Evolutionary conservation across 176 grass and related monocot species (phyloP).

Genomic region (Rhynchospora pubera): DNA sequence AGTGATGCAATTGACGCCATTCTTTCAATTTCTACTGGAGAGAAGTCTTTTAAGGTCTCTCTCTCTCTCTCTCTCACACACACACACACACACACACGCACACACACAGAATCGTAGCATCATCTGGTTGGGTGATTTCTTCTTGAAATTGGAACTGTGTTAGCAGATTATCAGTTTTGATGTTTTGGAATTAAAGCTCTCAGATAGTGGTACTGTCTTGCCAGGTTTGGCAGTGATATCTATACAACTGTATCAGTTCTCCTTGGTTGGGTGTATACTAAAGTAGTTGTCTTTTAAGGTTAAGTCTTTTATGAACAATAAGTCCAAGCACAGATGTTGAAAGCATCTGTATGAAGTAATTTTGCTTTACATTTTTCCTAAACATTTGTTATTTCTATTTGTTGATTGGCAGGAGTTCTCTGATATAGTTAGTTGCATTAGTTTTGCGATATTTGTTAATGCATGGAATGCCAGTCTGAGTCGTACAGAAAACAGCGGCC

Average conservation of each 20-base stretch:
- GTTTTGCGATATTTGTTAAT: conserved; percentile 83
- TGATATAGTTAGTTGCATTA: conserved; percentile 84
- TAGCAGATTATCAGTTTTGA: not conserved
- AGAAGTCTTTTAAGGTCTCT: conserved; percentile 65
- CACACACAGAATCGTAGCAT: not conserved
- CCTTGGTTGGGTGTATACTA: not conserved
- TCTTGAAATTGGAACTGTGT: not conserved
- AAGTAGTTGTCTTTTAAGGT: not conserved
- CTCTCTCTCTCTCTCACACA: not conserved
- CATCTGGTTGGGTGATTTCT: not conserved
- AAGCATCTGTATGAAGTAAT: not conserved
- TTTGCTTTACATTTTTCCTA: not conserved
- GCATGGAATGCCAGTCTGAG: conserved; percentile 66
- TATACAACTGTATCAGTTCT: not conserved
- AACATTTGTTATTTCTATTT: conserved; percentile 13
- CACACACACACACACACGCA: too few species aligned
- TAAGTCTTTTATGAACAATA: not conserved
- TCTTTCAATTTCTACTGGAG: conserved; percentile 55
- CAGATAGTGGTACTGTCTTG: not conserved
- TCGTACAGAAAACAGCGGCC: conserved; percentile 25
- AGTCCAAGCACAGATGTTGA: not conserved
- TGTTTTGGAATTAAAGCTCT: not conserved
- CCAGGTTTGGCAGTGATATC: not conserved
- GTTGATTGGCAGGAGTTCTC: conserved; percentile 53
- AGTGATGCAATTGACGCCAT: conserved; percentile 71